Conservation (phyloP, 208 protist species). For the Trypanosoma caninum region DNA sequence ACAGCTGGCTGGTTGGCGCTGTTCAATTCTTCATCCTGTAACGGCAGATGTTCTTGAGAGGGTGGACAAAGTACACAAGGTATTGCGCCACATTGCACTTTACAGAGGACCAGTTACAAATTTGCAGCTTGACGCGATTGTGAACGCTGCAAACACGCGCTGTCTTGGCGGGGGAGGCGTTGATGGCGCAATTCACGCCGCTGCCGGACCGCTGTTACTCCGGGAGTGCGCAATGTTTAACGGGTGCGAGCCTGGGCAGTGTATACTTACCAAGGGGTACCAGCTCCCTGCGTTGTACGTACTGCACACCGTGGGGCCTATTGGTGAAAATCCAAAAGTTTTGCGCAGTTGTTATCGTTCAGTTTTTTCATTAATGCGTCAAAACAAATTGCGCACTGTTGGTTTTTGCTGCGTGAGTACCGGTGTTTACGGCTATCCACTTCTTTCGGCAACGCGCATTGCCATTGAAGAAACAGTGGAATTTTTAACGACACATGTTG, state of each 20-base stretch:
- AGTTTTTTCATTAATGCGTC: conserved; percentile 37
- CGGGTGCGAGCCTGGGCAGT: conserved; percentile 57
- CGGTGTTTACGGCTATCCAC: conserved; percentile 87
- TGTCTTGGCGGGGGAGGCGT: conserved; percentile 72
- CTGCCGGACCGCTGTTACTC: conserved; percentile 55
- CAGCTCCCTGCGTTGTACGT: conserved; percentile 63
- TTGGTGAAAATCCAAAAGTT: conserved; percentile 47
- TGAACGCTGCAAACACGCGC: conserved; percentile 80
- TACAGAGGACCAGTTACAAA: conserved; percentile 44
- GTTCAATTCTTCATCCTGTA: conserved; percentile 9
- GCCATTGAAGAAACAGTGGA: conserved; percentile 42
- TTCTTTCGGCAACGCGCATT: conserved; percentile 45
- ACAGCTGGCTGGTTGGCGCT: conserved; percentile 17
- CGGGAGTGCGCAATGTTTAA: conserved; percentile 49
- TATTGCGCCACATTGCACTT: conserved; percentile 34
- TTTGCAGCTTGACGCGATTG: conserved; percentile 65
- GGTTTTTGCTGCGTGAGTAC: conserved; percentile 84
- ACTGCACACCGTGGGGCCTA: conserved; percentile 81
- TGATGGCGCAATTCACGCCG: conserved; percentile 75
- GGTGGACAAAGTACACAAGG: conserved; percentile 16
- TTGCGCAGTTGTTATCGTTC: conserved; percentile 61
- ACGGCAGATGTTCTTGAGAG: conserved; percentile 11
- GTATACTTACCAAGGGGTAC: conserved; percentile 64
- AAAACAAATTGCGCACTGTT: conserved; percentile 44
- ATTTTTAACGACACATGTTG: conserved; percentile 33